Base-by-base conservation (phyloP, 495 filamentous ascomycete genomes). In the Bathelium albidoporum region DNA sequence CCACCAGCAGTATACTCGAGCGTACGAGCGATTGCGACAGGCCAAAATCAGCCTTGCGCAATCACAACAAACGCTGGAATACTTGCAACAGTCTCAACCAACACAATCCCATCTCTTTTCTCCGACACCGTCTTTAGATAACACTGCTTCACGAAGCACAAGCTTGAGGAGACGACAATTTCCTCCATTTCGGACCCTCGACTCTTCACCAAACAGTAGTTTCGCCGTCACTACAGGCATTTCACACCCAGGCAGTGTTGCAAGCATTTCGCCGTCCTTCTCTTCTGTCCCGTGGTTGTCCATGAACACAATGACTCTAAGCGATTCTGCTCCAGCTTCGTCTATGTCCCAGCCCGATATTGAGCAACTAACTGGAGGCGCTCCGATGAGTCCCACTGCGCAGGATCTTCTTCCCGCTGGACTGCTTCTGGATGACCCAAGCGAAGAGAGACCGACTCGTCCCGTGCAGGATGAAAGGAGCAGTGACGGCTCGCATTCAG, bases 1-100 rank as follows among this genome's bases (percentile, higher is more conserved):
- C 11, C 79, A 85, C 58, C 74, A 76, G 34, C 79, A 80, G 59
- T 83, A 86, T 62, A 16, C 49, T 3, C 49, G 49, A 29, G 16
- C 49, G 5, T 55, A n/a, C 29, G 49, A 26, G 24, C 22, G 49
- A 5, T 9, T 55, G 16, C 49, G 24, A 55, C 49, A 70, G 34
- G 70, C 70, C 16, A 62, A 69, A 61, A 59, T 62, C n/a, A 61
- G 49, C 39, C 65, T 55, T 20, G 5, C 49, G 9, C 49, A 55
- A 16, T 55, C 49, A 10, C 24, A 29, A 1, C 49, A 55, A 29
- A 55, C 24, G 49, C 49, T 55, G 5, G 49, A 55, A 2, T 29
- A 55, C 24, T 29, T 55, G 24, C 49, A 55, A 29, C 49, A 55
- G 49, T 55, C 49, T 28, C 49, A 55, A 29, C 20, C 49, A 9